Percentiles rank a stretch among this genome's conserved stretches.
Conservation (phyloP, 768 basidiomycete genomes). For the Hemileccinum impolitum region DNA sequence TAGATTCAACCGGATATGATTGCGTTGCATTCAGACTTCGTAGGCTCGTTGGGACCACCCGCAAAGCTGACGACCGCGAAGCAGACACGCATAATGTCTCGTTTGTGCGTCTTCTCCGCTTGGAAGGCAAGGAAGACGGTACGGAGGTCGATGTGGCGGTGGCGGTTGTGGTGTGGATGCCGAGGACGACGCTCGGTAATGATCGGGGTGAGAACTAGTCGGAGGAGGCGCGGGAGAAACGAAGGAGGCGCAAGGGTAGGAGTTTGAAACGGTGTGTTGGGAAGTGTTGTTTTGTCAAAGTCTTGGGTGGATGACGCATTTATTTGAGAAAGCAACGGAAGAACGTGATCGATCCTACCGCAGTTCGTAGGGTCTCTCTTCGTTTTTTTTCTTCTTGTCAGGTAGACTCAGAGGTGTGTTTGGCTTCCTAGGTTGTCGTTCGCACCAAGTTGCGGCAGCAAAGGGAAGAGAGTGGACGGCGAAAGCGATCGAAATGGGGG, state of each 20-base stretch:
- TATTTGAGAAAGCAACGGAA: constrained; percentile 91
- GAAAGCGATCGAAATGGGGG: too few relatives aligned
- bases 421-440: constrained; percentile 65
- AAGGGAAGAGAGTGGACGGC: constrained; percentile 43
- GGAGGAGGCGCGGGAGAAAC: constrained; percentile 49
- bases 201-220: constrained; percentile 37
- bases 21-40: constrained; percentile 70
- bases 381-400: too few relatives aligned
- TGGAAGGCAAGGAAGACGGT: constrained; percentile 75
- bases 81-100: constrained; percentile 48
- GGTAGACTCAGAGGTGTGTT: not conserved
- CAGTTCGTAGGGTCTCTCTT: constrained; percentile 39
- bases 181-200: constrained; percentile 24
- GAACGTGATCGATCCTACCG: constrained; percentile 87
- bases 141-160: constrained; percentile 50
- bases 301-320: constrained; percentile 24
- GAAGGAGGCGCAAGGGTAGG: constrained; percentile 83
- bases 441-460: constrained; percentile 65
- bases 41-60: constrained; percentile 65
- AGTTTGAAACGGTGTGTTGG: constrained; percentile 58
- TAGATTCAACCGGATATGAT: constrained; percentile 90
- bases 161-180: constrained; percentile 35
- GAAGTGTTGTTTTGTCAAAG: too few relatives aligned
- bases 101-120: constrained; percentile 68
- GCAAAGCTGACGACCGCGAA: constrained; percentile 53